Evolutionary conservation across 306 rosid species (phyloP), one percentile per base, ranked within the genome.

Genomic region (Vicia sativa): DNA sequence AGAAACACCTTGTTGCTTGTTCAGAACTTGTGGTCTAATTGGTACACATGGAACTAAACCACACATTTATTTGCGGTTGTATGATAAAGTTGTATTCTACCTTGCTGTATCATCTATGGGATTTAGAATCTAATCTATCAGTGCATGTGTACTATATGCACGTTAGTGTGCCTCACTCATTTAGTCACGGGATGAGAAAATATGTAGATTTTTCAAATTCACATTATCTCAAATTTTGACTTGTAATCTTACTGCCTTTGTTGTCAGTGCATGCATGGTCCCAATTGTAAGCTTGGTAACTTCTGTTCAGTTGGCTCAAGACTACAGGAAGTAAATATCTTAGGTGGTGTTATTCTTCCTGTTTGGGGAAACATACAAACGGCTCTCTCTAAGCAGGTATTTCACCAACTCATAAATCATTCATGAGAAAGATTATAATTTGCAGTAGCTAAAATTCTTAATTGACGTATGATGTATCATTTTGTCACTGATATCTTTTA

Each of bases 241-340:
- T 34, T 34, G 38, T 34, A 34, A 34, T 34, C 38, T 74, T 70
- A 69, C 45, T 77, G 43, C 71, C 58, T 69, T 74, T 74, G 12
- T 31, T 75, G 77, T 84, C 87, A 95, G 99, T 95, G 99, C 77
- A 95, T 95, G 99, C 99, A 90, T 60, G 99, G 99, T 75, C 96
- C 95, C 73, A 95, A 95, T 1, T 95, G 99, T 77, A 90, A 90
- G 88, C 77, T 85, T 14, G 95, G 95, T 41, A 79, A 64, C 77
- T 88, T 77, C 71, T 95, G 99, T 80, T 82, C 95, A 39, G 89
- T 88, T 70, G 99, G 99, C 75, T 80, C 88, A 87, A 86, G 99
- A 84, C 78, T 85, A 67, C 99, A 90, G 80, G 92, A 88, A 82
- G 99, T 93, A 54, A 90, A 90, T 85, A 87, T 93, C 46, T 75